Conservation (phyloP, 2,329 filamentous ascomycete genomes). For the Trichoderma sp. region DNA sequence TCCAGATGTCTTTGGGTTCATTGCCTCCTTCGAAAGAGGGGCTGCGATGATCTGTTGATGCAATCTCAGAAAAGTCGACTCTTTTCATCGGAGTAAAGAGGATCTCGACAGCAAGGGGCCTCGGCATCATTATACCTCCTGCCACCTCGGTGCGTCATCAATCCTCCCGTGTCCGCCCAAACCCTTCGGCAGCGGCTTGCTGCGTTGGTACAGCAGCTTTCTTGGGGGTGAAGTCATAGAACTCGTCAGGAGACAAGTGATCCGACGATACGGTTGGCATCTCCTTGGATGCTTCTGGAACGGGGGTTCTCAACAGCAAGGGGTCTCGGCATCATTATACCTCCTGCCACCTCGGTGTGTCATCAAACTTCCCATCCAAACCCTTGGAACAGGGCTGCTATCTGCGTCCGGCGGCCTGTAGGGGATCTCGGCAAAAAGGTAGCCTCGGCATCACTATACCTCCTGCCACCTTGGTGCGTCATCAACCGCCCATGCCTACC, state of each 20-base stretch:
- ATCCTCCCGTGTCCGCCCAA: too few relatives aligned
- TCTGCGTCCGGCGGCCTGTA: too few relatives aligned
- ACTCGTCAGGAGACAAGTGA: too few relatives aligned
- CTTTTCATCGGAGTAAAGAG: not conserved
- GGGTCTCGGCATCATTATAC: not conserved
- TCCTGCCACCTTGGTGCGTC: not conserved
- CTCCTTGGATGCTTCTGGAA: too few relatives aligned
- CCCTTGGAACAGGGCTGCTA: too few relatives aligned
- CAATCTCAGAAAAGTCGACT: slow-evolving; percentile 40
- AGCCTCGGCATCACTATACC: not conserved
- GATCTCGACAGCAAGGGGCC: too few relatives aligned
- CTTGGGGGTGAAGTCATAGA: too few relatives aligned
- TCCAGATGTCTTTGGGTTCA: slow-evolving; percentile 24
- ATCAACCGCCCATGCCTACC: not conserved
- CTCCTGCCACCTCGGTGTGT: not conserved
- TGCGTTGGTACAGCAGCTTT: not conserved
- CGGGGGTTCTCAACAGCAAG: not conserved
- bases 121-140: too few relatives aligned
- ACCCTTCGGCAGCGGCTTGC: not conserved
- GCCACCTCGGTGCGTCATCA: too few relatives aligned
- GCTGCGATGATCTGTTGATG: slow-evolving; percentile 36
- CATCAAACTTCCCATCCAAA: not conserved
- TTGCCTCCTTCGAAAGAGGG: slow-evolving; percentile 29
- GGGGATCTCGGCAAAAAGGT: not conserved
- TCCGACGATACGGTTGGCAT: too few relatives aligned